phyloP scores from a whole-genome alignment of 768 basidiomycete genomes.

The Lepiota venenata region DNA sequence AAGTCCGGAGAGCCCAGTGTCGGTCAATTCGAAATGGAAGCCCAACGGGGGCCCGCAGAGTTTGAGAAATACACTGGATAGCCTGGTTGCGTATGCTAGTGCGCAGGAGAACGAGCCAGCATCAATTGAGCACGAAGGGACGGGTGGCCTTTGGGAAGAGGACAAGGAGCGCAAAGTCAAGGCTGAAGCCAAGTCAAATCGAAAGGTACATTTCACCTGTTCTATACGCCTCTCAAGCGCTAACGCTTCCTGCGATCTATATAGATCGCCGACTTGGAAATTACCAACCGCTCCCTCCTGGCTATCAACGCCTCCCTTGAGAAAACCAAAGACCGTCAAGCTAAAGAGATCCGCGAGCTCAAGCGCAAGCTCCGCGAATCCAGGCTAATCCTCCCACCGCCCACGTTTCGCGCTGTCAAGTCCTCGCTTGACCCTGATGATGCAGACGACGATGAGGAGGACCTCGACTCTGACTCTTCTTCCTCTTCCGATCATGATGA shows the following conservation, averaged over 20 bases:
- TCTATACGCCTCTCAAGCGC: background rate
- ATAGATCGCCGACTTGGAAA: conserved; percentile 91
- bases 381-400: conserved; percentile 72
- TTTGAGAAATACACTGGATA: conserved; percentile 37
- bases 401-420: conserved; percentile 51
- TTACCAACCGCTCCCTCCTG: conserved; percentile 82
- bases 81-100: conserved; percentile 35
- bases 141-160: conserved; percentile 9
- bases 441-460: conserved; percentile 41
- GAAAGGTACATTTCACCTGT: conserved; percentile 56
- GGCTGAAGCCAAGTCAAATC: conserved; percentile 79
- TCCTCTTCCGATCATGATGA: conserved; percentile 25
- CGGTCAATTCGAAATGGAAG: background rate
- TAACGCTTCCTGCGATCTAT: background rate
- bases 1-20: conserved; percentile 27
- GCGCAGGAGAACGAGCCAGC: conserved; percentile 12
- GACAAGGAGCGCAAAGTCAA: conserved; percentile 51
- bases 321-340: conserved; percentile 73
- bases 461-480: conserved; percentile 36
- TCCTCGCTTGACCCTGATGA: conserved; percentile 45
- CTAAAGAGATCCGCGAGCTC: conserved; percentile 82
- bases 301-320: conserved; percentile 84
- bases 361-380: conserved; percentile 81
- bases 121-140: background rate
- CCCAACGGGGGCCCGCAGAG: conserved; percentile 19